Percentiles rank a stretch among this genome's conserved stretches.
Conservation (phyloP, 768 basidiomycete species). For the Lentinula aciculospora region DNA sequence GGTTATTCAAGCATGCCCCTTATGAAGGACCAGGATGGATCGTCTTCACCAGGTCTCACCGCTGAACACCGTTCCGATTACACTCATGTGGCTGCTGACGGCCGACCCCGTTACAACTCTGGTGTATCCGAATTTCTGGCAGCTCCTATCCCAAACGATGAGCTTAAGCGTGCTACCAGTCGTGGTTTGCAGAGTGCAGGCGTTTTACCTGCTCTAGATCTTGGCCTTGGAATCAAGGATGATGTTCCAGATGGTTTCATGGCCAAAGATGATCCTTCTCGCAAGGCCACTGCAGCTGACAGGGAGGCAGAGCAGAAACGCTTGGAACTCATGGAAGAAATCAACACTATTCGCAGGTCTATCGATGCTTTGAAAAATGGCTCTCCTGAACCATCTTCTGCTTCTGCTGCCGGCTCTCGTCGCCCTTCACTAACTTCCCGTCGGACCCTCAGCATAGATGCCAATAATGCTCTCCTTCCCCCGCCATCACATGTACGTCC, state of each 20-base stretch:
- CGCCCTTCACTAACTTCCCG: conserved; percentile 62
- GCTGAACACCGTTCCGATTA: conserved; percentile 43
- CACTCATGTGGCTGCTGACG: conserved; percentile 39
- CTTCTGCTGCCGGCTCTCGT: conserved; percentile 47
- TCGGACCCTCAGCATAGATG: conserved; percentile 65
- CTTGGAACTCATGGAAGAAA: conserved; percentile 69
- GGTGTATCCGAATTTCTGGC: conserved; percentile 72
- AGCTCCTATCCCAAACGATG: conserved; percentile 57
- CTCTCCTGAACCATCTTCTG: conserved; percentile 57
- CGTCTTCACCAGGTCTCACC: conserved; percentile 37
- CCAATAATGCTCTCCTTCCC: conserved; percentile 43
- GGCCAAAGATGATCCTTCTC: conserved; percentile 34
- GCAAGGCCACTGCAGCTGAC: conserved; percentile 25
- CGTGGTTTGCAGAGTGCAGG: conserved; percentile 47
- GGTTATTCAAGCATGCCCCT: conserved; percentile 58
- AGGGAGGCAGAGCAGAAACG: conserved; percentile 57
- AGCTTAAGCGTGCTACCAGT: conserved; percentile 40
- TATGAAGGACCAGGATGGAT: conserved; percentile 57
- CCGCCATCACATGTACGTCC: conserved; percentile 58
- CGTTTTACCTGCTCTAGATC: conserved; percentile 65
- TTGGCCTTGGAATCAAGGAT: conserved; percentile 68
- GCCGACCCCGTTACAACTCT: conserved; percentile 56
- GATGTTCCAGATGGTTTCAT: conserved; percentile 74
- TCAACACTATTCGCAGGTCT: conserved; percentile 72
- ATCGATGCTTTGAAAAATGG: conserved; percentile 73